Base-by-base conservation (phyloP, 768 basidiomycete species). In the Filobasidium wieringae region DNA sequence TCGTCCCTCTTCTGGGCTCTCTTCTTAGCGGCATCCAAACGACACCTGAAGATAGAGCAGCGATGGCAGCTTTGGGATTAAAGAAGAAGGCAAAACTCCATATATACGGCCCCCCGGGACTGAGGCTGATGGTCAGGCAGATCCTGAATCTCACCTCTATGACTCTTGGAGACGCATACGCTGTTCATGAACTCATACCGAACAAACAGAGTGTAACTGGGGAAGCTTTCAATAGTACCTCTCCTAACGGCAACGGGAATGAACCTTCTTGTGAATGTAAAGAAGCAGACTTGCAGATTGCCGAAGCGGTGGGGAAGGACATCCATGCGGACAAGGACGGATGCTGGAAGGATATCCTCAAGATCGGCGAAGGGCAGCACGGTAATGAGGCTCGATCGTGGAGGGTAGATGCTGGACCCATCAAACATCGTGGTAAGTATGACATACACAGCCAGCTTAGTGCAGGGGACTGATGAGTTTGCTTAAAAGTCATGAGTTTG, bases 351-450 rank as follows among this genome's bases (percentile, higher is more conserved):
- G 56, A 64, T 43, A 53, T 73, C 22, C 14, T 71, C 34, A 27
- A 40, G 36, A 36, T 26, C 24, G 47, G 50, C 66, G 34, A 63
- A 34, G 53, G 67, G 66, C 15, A 66, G 11, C 17, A 11, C 15
- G 37, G 37, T 11, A 22, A 40, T 40, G 15, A 7, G 24, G 15
- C n/a, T 47, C 19, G 14, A 4, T 37, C 17, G 19, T 61, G 72
- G 72, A 62, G 63, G 9, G 72, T 73, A 8, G 62, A 60, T 32
- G 70, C 67, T n/a, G 72, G 72, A 4, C 70, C 72, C 3, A 68
- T 73, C 51, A 59, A 65, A 12, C 72, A 73, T 65, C 56, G 72
- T 57, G 65, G 72, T 71, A 51, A 57, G 69, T 61, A 30, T 51
- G n/a, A 12, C 15, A 19, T 1, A n/a, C 33, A 31, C 15, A 22